Conservation (phyloP, 352 stramenopile genomes). For the Saprolegnia diclina region DNA sequence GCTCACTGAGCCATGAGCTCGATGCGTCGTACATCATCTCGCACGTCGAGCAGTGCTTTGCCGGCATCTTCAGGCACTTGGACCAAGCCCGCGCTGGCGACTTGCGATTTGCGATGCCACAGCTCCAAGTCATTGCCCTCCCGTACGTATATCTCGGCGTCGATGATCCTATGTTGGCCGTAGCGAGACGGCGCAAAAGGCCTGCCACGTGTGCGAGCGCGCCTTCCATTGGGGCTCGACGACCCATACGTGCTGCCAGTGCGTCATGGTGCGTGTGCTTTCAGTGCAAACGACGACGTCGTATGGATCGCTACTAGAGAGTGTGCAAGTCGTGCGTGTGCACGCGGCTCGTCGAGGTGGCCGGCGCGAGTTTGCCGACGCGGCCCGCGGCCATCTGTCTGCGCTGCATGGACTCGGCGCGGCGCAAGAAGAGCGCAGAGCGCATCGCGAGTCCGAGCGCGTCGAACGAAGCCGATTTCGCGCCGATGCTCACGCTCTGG, state of each 20-base stretch:
- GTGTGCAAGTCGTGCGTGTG: background rate
- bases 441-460: background rate
- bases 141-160: background rate
- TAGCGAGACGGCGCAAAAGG: background rate
- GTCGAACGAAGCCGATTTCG: background rate
- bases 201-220: background rate
- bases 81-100: slow-evolving; percentile 59
- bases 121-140: slow-evolving; percentile 1
- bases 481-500: background rate
- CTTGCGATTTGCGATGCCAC: slow-evolving; percentile 64
- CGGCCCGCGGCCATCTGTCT: background rate
- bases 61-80: slow-evolving; percentile 79
- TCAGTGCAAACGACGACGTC: background rate
- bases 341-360: background rate
- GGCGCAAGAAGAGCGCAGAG: slow-evolving; percentile 3
- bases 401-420: background rate
- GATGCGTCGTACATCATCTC: slow-evolving; percentile 77
- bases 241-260: background rate
- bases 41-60: slow-evolving; percentile 82
- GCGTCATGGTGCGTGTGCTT: background rate
- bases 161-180: background rate
- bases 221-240: background rate
- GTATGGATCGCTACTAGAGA: background rate
- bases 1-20: slow-evolving; percentile 77
- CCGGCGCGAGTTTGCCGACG: background rate